A percentile compares a stretch with the other conserved stretches of the same genome.
These are phyloP conservation scores for Penicillium maclennaniae DNA, from an alignment of 495 filamentous ascomycete genomes.

Conservation along the genomic window DNA sequence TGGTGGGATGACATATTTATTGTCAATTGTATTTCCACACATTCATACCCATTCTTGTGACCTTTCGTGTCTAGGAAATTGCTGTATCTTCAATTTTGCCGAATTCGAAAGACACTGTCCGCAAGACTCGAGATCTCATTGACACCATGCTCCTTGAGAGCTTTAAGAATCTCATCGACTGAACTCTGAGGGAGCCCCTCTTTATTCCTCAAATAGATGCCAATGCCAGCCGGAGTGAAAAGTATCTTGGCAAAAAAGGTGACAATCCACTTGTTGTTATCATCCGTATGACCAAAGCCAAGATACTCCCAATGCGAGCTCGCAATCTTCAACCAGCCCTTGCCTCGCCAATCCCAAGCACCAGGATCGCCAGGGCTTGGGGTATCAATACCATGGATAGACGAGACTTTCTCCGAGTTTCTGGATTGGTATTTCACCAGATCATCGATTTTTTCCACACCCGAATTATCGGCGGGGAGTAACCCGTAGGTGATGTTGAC, in stretches of 20 bases:
- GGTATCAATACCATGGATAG: slow-evolving; percentile 61
- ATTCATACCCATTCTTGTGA: too few relatives aligned
- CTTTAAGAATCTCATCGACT: slow-evolving; percentile 40
- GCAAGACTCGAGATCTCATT: slow-evolving; percentile 16
- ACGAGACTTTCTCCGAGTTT: slow-evolving; percentile 49
- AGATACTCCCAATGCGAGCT: slow-evolving; percentile 70
- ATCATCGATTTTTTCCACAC: slow-evolving; percentile 54
- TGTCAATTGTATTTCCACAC: too few relatives aligned
- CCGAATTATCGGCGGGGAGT: slow-evolving; percentile 28
- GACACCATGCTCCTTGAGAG: slow-evolving; percentile 34
- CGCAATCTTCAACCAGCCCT: slow-evolving; percentile 61
- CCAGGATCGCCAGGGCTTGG: slow-evolving; percentile 35
- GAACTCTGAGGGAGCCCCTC: slow-evolving; percentile 49
- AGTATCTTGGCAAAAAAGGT: slow-evolving; percentile 72
- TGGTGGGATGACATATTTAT: too few relatives aligned
- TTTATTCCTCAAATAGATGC: slow-evolving; percentile 59
- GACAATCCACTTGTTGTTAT: slow-evolving; percentile 56
- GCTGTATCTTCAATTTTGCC: slow-evolving; percentile 10
- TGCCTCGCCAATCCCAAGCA: slow-evolving; percentile 69
- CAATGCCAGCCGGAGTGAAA: slow-evolving; percentile 72
- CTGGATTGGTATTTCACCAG: slow-evolving; percentile 59
- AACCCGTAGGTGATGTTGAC: slow-evolving; percentile 68
- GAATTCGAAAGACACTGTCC: slow-evolving; percentile 18
- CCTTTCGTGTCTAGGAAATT: too few relatives aligned
- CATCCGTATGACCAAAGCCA: slow-evolving; percentile 57